These are phyloP conservation scores for Hanseniaspora thailandica DNA, from an alignment of 805 yeast species.

Conservation along the genomic window DNA sequence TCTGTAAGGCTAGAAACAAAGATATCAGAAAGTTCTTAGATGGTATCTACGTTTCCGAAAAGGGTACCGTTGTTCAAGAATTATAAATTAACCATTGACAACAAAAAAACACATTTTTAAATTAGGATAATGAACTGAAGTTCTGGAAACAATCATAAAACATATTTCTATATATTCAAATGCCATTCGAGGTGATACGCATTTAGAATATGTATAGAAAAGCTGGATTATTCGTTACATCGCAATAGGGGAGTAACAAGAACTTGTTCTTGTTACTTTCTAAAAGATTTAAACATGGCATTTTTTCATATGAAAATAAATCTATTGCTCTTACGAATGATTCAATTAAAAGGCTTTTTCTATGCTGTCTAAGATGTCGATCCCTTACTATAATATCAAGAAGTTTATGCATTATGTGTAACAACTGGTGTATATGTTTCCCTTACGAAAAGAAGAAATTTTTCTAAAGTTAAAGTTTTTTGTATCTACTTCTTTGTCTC, in stretches of 20 bases:
- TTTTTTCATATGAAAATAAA: constrained; percentile 5
- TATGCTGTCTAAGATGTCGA: neutral
- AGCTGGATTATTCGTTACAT: constrained; percentile 11
- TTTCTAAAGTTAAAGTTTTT: neutral
- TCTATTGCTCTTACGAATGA: constrained; percentile 12
- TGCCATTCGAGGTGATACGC: constrained; percentile 4
- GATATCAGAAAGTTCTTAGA: constrained; percentile 99
- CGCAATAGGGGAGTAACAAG: neutral
- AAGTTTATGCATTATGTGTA: neutral
- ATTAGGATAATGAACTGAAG: constrained; percentile 3
- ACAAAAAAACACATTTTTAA: neutral
- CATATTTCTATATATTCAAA: constrained; percentile 10
- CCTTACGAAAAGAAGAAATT: neutral
- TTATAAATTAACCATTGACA: constrained; percentile 22
- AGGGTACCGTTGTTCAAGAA: constrained; percentile 74
- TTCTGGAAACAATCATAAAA: neutral
- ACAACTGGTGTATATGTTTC: neutral
- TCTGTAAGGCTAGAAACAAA: constrained; percentile 98
- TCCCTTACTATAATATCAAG: neutral
- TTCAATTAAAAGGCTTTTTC: neutral
- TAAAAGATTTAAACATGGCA: neutral
- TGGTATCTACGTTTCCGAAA: constrained; percentile 98
- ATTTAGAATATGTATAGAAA: constrained; percentile 1
- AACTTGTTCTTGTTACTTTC: neutral
- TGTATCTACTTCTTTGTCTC: neutral